phyloP scores from a whole-genome alignment of 179 eudicot genomes.

The Gypsophila paniculata region DNA sequence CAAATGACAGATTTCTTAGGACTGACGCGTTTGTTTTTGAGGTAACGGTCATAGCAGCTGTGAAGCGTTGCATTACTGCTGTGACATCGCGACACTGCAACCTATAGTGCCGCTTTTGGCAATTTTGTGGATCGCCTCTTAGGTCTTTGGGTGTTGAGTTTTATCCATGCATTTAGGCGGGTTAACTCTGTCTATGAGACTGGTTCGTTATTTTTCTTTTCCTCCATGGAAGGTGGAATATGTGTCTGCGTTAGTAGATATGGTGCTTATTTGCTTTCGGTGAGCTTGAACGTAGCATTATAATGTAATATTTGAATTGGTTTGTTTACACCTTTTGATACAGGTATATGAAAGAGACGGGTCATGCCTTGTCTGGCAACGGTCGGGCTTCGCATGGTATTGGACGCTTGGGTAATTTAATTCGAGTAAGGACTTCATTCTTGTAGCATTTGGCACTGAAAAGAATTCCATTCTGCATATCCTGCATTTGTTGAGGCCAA shows the following conservation, averaged over 20 bases:
- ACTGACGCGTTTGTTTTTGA: background rate
- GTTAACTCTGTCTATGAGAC: background rate
- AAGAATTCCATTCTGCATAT: conserved; percentile 17
- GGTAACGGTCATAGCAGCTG: background rate
- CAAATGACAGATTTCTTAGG: background rate
- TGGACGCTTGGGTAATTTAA: conserved; percentile 70
- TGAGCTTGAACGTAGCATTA: background rate
- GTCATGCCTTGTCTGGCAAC: conserved; percentile 53
- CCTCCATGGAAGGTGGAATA: background rate
- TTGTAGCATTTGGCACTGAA: background rate
- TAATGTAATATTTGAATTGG: background rate
- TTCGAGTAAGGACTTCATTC: conserved; percentile 50
- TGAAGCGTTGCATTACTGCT: background rate
- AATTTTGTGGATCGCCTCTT: too few relatives aligned
- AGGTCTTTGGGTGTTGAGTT: background rate
- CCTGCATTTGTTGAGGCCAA: background rate
- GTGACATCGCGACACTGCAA: background rate
- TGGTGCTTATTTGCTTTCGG: background rate
- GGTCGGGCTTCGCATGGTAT: conserved; percentile 69
- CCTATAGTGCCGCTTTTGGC: background rate
- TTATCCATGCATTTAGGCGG: background rate
- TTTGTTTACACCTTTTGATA: conserved; percentile 4
- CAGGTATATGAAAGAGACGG: conserved; percentile 79
- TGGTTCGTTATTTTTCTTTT: background rate
- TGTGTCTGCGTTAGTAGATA: background rate